These are phyloP conservation scores for Trypanosoma lewisi DNA, from an alignment of 208 protist genomes.

Conservation along the genomic window DNA sequence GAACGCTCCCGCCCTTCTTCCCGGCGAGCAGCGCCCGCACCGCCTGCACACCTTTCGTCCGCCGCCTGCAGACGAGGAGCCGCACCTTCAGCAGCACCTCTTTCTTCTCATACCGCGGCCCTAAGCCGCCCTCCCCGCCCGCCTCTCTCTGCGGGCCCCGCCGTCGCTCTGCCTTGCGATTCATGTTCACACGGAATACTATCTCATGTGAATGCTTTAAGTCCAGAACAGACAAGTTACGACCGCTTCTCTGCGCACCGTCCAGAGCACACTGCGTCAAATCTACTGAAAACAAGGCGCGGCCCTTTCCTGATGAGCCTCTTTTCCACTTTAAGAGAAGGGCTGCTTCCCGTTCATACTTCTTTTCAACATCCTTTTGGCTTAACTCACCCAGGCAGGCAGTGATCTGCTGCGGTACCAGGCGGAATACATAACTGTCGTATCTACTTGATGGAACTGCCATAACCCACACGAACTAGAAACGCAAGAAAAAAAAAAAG, in stretches of 20 bases:
- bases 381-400: not conserved
- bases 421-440: not conserved
- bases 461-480: not conserved
- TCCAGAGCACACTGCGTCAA: not conserved
- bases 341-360: not conserved
- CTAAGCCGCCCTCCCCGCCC: no score
- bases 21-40: no score
- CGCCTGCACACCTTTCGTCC: no score
- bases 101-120: no score
- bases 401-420: not conserved
- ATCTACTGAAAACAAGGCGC: not conserved
- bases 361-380: not conserved
- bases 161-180: not conserved
- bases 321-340: slow-evolving; percentile 7
- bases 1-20: no score
- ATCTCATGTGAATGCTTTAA: not conserved
- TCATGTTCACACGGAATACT: not conserved
- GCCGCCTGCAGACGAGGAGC: no score
- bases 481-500: no score
- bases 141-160: no score
- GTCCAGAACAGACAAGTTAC: not conserved
- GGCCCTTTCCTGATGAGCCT: slow-evolving; percentile 1
- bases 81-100: no score
- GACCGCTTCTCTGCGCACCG: not conserved
- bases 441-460: not conserved